Conservation (phyloP, 2,329 filamentous ascomycete species). For the Fusarium denticulatum region DNA sequence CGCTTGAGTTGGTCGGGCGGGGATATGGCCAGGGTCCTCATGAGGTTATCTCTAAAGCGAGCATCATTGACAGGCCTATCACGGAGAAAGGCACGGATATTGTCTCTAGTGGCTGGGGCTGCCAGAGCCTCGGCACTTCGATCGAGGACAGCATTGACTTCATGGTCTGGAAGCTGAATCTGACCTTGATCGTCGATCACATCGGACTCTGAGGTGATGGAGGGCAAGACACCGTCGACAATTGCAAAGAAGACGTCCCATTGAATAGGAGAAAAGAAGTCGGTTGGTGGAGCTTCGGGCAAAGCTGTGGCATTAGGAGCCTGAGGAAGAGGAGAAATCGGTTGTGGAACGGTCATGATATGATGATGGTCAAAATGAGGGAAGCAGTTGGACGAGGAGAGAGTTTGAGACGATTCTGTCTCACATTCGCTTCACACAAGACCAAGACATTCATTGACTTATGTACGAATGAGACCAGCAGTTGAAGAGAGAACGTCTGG, state of each 20-base stretch:
- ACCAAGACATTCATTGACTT: conserved; percentile 22
- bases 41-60: conserved; percentile 61
- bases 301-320: conserved; percentile 37
- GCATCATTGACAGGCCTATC: conserved; percentile 62
- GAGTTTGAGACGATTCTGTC: conserved; percentile 23
- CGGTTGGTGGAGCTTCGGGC: conserved; percentile 41
- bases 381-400: conserved; percentile 15
- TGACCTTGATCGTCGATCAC: conserved; percentile 53
- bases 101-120: conserved; percentile 53
- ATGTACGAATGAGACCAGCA: conserved; percentile 6
- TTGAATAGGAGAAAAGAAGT: conserved; percentile 59
- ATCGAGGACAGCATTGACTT: conserved; percentile 59
- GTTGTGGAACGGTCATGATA: conserved; percentile 33
- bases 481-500: conserved; percentile 6
- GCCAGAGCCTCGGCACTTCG: conserved; percentile 49
- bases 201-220: conserved; percentile 59
- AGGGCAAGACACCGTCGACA: conserved; percentile 69
- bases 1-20: conserved; percentile 47
- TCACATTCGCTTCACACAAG: conserved; percentile 33
- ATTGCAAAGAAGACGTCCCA: conserved; percentile 66
- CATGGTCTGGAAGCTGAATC: conserved; percentile 58
- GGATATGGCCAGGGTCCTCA: conserved; percentile 53
- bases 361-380: conserved; percentile 9
- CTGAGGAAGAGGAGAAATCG: conserved; percentile 7
- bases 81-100: conserved; percentile 63